These are phyloP conservation scores for Mortierella claussenii DNA, from an alignment of 192 early-diverging fungal species.

Conservation along the genomic window DNA sequence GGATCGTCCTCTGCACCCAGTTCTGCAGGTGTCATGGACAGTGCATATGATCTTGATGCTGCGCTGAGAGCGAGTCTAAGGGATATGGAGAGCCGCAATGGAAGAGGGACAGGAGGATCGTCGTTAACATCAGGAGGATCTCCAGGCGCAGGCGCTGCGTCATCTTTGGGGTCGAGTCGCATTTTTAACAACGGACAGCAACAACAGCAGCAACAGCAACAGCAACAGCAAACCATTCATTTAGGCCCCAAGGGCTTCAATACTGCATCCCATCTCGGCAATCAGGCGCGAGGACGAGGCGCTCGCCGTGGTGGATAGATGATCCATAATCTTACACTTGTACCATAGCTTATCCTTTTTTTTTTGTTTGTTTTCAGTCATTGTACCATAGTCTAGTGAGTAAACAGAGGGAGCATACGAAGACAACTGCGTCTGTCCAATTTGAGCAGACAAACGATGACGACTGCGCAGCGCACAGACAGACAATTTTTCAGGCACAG, in stretches of 20 bases:
- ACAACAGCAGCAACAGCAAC: slow-evolving; percentile 23
- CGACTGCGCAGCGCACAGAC: no score
- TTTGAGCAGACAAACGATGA: no score
- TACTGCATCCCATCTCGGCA: slow-evolving; percentile 18
- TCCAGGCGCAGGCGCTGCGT: slow-evolving; percentile 6
- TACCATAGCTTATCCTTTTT: slow-evolving; percentile 1
- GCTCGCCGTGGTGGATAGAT: slow-evolving; percentile 39
- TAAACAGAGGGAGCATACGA: no score
- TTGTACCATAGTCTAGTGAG: no score
- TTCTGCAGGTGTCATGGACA: background rate
- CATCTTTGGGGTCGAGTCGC: no score
- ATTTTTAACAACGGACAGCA: slow-evolving; percentile 18
- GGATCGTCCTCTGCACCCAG: background rate
- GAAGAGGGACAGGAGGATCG: no score
- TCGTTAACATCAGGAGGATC: slow-evolving; percentile 5
- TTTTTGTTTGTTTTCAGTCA: background rate
- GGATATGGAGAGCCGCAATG: slow-evolving; percentile 35
- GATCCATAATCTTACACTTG: background rate
- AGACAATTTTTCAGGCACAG: no score
- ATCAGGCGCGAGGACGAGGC: slow-evolving; percentile 22
- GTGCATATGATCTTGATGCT: slow-evolving; percentile 37
- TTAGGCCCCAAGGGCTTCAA: slow-evolving; percentile 32
- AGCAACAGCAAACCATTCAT: slow-evolving; percentile 16
- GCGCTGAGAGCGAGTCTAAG: slow-evolving; percentile 36
- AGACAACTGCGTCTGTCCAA: no score